A percentile compares a stretch with the other conserved stretches of the same genome.
These are phyloP conservation scores for Chondrus crispus DNA, from an alignment of 23 red algal species.

Conservation along the genomic window DNA sequence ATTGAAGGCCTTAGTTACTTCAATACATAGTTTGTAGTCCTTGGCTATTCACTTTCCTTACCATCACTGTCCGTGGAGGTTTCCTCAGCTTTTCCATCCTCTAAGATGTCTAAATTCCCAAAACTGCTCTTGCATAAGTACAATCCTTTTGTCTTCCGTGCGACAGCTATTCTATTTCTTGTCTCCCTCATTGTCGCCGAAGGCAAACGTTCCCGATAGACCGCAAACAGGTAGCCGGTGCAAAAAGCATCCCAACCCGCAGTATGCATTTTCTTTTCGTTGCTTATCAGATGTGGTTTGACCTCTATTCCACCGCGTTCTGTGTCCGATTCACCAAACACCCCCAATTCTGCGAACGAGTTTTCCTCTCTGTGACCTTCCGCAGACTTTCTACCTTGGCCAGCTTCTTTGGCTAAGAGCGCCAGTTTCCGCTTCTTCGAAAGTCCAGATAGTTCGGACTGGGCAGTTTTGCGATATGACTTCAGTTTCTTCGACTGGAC, in stretches of 20 bases:
- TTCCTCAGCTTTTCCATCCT: too few species aligned
- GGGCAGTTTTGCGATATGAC: background rate
- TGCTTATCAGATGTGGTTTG: too few species aligned
- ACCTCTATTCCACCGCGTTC: background rate
- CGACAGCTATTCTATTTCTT: constrained; percentile 10
- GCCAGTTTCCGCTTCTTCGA: background rate
- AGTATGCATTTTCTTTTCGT: constrained; percentile 53
- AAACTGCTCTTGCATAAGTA: constrained; percentile 28
- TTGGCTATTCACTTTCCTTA: background rate
- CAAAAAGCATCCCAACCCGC: constrained; percentile 97
- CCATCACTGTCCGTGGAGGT: background rate
- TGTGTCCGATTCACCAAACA: background rate
- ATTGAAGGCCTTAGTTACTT: too few species aligned
- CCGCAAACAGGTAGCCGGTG: constrained; percentile 92
- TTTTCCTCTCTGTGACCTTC: background rate
- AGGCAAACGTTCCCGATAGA: constrained; percentile 5
- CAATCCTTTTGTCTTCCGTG: constrained; percentile 15
- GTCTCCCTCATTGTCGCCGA: background rate
- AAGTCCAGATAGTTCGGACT: background rate
- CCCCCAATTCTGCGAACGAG: background rate
- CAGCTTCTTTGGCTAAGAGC: background rate
- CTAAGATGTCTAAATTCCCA: too few species aligned
- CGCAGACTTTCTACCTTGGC: background rate
- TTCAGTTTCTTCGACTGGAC: constrained; percentile 37
- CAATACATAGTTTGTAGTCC: too few species aligned